Evolutionary conservation across 2,329 filamentous ascomycete genomes (phyloP).

Genomic region (Scytalidium lignicola): DNA sequence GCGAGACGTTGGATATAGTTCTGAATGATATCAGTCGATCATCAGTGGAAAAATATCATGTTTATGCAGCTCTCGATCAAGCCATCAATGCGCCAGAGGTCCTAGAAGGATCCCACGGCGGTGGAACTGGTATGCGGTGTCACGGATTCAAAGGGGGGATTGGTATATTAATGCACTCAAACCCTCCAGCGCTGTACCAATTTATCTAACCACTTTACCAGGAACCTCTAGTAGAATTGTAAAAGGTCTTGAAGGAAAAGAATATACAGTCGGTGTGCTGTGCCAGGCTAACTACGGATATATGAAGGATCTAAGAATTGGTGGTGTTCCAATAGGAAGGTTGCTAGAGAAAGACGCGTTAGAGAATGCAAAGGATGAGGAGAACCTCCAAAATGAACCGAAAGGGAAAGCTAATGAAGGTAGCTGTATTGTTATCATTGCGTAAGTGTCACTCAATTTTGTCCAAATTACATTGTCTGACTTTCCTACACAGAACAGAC

Average conservation of each 20-base stretch:
- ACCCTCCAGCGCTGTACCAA: too few species aligned
- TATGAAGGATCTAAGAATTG: constrained; percentile 48
- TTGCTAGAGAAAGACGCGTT: background rate
- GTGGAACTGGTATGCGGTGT: constrained; percentile 59
- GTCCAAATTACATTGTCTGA: too few species aligned
- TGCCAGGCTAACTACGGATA: constrained; percentile 62
- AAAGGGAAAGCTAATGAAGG: constrained; percentile 31
- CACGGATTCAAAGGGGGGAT: constrained; percentile 59
- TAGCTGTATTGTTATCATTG: constrained; percentile 2
- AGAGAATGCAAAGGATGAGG: constrained; percentile 38
- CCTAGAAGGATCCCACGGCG: constrained; percentile 55
- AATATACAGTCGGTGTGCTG: constrained; percentile 53
- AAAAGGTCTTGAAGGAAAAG: constrained; percentile 33
- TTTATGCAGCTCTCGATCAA: constrained; percentile 45
- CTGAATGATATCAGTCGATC: constrained; percentile 51
- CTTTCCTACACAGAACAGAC: constrained; percentile 35
- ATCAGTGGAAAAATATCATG: constrained; percentile 45
- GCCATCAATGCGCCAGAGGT: constrained; percentile 42
- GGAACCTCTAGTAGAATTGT: constrained; percentile 53
- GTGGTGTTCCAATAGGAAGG: constrained; percentile 53
- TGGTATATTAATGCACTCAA: too few species aligned
- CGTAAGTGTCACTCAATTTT: too few species aligned
- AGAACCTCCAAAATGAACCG: constrained; percentile 18
- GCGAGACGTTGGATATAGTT: constrained; percentile 42
- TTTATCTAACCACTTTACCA: too few species aligned